These are phyloP conservation scores for Ramaria sp. DNA, from an alignment of 768 basidiomycete species.

Conservation along the genomic window DNA sequence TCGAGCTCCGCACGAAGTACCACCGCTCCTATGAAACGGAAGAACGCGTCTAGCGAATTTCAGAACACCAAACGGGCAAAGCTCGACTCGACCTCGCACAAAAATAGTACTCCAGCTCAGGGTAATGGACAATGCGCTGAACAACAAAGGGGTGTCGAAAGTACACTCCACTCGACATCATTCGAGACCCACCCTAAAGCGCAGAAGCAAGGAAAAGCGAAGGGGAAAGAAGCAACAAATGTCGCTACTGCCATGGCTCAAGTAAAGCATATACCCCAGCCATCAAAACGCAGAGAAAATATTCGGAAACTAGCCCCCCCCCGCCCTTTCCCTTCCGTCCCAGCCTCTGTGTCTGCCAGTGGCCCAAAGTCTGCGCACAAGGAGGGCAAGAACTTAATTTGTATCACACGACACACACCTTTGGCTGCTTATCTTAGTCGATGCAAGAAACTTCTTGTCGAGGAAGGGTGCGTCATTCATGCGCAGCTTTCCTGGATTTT, in stretches of 20 bases:
- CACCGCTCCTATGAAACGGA: conserved; percentile 1
- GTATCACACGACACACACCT: conserved; percentile 65
- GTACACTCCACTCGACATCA: too few species aligned
- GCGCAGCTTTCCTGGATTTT: neutral
- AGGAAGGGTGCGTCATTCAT: conserved; percentile 47
- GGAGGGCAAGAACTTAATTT: conserved; percentile 75
- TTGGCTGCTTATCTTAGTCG: conserved; percentile 65
- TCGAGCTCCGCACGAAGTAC: neutral
- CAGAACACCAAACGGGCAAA: neutral
- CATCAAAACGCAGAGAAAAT: conserved; percentile 16
- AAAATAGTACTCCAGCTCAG: neutral
- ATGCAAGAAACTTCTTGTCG: conserved; percentile 61
- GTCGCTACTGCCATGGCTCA: neutral
- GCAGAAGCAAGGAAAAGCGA: neutral
- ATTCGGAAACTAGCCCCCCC: conserved; percentile 62
- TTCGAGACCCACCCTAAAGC: too few species aligned
- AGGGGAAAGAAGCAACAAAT: neutral
- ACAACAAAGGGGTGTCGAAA: neutral
- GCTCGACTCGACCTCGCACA: neutral
- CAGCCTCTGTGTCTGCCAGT: conserved; percentile 64
- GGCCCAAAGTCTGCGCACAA: conserved; percentile 70
- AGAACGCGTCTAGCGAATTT: neutral
- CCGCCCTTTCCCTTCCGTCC: conserved; percentile 67
- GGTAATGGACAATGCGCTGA: neutral
- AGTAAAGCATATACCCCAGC: neutral